Evolutionary conservation across 2,329 filamentous ascomycete genomes (phyloP), one percentile per base, ranked within the genome.

Genomic region (Ophiocordyceps camponoti-rufipedis): DNA sequence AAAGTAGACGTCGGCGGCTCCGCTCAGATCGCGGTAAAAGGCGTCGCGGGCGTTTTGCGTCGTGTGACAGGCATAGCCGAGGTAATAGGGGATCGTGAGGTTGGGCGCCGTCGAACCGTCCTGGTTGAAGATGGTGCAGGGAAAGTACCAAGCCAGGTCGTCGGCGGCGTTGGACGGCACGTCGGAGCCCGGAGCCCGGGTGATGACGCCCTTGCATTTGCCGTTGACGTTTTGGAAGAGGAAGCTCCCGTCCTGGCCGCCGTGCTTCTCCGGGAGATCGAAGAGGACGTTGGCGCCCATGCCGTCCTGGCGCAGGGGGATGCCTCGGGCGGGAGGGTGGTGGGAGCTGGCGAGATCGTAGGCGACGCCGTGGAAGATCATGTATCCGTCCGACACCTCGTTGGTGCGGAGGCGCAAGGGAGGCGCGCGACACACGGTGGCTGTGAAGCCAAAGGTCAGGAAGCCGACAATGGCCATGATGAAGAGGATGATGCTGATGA

Each of bases 191-290:
- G 72, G 58, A 1, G 82, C 75, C 8, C 71, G 63, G 1, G 77
- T 94, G 58, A 98, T 94, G 47, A 96, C 64, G 10, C 74, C 83
- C 66, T 96, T 98, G 73, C 91, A 98, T 50, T 83, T 84, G 43
- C 91, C 93, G 55, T 98, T 98, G 61, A 98, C 91, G 53, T 96
- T 94, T 60, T 98, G 91, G 65, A 98, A 98, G 57, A 98, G 66
- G 60, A 98, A 98, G 58, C 88, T 96, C 47, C 85, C 89, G 58
- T 98, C 93, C 62, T 84, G 75, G n/a, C 88, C 91, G 46, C 80
- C 81, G 54, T 89, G 78, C 57, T 85, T 85, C 53, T 82, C 75
- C 1, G 80, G 73, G n/a, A 94, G 66, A 58, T 95, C 87, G 56
- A 78, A 96, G 13, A 98, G 68, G 23, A 98, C 79, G 55, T 96